Percentiles rank a stretch among this genome's conserved stretches.
Evolutionary conservation across 306 rosid genomes (phyloP).

Genomic region (Cucumis cinereus): DNA sequence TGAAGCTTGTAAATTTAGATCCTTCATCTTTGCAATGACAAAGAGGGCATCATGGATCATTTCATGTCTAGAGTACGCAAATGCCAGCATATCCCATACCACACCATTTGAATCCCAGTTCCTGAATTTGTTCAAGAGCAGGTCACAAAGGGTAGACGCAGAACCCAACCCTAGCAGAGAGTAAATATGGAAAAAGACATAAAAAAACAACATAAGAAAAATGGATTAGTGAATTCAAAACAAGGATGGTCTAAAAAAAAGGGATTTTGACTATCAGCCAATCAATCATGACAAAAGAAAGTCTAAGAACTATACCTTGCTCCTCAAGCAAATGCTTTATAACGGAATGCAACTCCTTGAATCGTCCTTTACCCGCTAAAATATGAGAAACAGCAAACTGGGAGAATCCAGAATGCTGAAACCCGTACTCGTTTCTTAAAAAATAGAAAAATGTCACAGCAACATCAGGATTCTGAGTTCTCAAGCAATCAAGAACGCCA

Average conservation of each 20-base stretch:
- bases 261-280: not conserved
- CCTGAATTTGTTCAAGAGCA: slow-evolving; percentile 22
- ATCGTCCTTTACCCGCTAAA: slow-evolving; percentile 21
- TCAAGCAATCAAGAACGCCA: slow-evolving; percentile 19
- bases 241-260: not conserved
- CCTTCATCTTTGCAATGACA: slow-evolving; percentile 43
- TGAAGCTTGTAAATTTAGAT: slow-evolving; percentile 28
- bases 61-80: slow-evolving; percentile 23
- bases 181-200: slow-evolving; percentile 6
- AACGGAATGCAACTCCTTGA: slow-evolving; percentile 24
- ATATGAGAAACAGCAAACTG: slow-evolving; percentile 20
- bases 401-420: slow-evolving; percentile 26
- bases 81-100: slow-evolving; percentile 44
- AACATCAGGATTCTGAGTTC: slow-evolving; percentile 18
- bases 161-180: slow-evolving; percentile 33
- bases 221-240: not conserved
- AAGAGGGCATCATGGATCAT: slow-evolving; percentile 39
- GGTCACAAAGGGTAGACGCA: slow-evolving; percentile 30
- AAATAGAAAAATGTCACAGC: slow-evolving; percentile 30
- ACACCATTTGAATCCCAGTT: slow-evolving; percentile 25
- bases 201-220: slow-evolving; percentile 6
- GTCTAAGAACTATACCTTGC: slow-evolving; percentile 21
- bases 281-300: not conserved
- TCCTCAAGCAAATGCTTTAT: slow-evolving; percentile 23
- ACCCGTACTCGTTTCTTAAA: slow-evolving; percentile 19